phyloP scores from a whole-genome alignment of 805 yeast genomes.

The Grigorovia jiainica region DNA sequence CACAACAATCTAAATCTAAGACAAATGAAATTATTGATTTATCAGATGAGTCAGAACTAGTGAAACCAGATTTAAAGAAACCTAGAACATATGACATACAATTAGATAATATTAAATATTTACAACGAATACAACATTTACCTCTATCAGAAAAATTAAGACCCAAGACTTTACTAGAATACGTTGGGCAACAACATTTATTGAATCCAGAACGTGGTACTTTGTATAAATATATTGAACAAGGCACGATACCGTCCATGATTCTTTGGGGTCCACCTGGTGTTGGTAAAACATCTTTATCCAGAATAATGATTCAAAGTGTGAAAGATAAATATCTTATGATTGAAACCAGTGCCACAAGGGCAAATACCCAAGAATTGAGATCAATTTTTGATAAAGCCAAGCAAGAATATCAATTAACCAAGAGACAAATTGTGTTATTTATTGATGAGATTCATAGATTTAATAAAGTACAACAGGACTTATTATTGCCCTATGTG shows the following conservation, averaged over 20 bases:
- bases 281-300: constrained; percentile 80
- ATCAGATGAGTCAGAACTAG: neutral
- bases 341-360: constrained; percentile 80
- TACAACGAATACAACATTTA: constrained; percentile 23
- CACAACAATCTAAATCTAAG: neutral
- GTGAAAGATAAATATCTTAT: constrained; percentile 35
- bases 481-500: constrained; percentile 69
- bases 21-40: constrained; percentile 1
- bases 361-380: constrained; percentile 47
- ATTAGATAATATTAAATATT: constrained; percentile 14
- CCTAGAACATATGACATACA: constrained; percentile 1
- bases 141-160: constrained; percentile 75
- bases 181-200: constrained; percentile 79
- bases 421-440: constrained; percentile 52
- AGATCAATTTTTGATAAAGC: constrained; percentile 45
- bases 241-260: constrained; percentile 69
- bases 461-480: constrained; percentile 80
- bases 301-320: constrained; percentile 36
- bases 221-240: constrained; percentile 51
- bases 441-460: constrained; percentile 93
- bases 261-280: constrained; percentile 96
- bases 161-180: constrained; percentile 61
- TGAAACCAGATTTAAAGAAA: neutral
- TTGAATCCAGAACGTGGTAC: constrained; percentile 53
- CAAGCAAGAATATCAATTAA: constrained; percentile 29